Conservation (phyloP, 768 basidiomycete genomes). For the Psilocybe azurescens region DNA sequence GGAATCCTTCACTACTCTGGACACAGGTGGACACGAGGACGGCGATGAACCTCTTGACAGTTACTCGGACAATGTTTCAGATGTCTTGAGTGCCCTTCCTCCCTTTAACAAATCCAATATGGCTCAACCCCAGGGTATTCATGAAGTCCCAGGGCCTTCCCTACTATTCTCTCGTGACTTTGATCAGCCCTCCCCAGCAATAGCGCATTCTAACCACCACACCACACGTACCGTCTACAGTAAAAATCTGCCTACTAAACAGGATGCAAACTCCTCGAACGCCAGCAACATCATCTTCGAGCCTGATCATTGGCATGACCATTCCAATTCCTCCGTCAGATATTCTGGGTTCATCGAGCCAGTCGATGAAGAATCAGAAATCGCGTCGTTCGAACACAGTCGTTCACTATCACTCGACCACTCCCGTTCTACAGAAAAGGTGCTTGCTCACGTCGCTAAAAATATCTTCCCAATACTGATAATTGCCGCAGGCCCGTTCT, state of each 20-base stretch:
- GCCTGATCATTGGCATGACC: neutral
- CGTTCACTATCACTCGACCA: slow-evolving; percentile 21
- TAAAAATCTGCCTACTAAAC: slow-evolving; percentile 7
- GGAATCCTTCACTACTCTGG: slow-evolving; percentile 36
- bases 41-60: slow-evolving; percentile 13
- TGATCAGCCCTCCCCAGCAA: neutral
- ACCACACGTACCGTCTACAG: neutral
- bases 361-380: slow-evolving; percentile 57
- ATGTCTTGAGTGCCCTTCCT: slow-evolving; percentile 28
- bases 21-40: slow-evolving; percentile 16
- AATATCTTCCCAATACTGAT: neutral
- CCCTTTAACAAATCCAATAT: slow-evolving; percentile 15
- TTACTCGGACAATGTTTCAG: slow-evolving; percentile 19
- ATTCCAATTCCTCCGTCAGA: slow-evolving; percentile 38
- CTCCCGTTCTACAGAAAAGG: neutral
- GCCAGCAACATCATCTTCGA: neutral
- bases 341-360: slow-evolving; percentile 58
- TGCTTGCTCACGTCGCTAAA: neutral
- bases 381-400: slow-evolving; percentile 52
- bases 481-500: neutral
- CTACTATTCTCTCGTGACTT: slow-evolving; percentile 30
- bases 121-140: slow-evolving; percentile 48
- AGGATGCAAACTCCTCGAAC: neutral
- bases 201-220: neutral
- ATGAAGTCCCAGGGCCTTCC: slow-evolving; percentile 50